phyloP scores from a whole-genome alignment of 352 stramenopile genomes.

The Globisporangium camurandrum region DNA sequence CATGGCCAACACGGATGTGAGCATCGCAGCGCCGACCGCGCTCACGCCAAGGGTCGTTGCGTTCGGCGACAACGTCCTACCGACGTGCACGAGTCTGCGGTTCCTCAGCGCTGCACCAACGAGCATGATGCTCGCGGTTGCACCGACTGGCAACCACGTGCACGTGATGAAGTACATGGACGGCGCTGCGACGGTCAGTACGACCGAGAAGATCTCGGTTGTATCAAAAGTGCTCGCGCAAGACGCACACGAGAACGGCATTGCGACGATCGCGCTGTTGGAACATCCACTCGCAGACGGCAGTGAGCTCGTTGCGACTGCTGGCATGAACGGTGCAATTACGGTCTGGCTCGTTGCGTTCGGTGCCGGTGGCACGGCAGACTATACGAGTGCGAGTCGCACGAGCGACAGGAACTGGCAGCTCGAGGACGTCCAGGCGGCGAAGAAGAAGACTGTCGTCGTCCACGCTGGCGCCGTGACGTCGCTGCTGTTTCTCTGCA shows the following conservation, averaged over 20 bases:
- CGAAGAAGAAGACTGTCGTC: constrained; percentile 62
- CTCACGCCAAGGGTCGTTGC: constrained; percentile 38
- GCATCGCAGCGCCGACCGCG: constrained; percentile 15
- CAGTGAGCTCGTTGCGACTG: constrained; percentile 56
- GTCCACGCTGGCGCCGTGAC: constrained; percentile 50
- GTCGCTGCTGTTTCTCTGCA: constrained; percentile 39
- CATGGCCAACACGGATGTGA: background rate
- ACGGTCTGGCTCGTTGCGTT: constrained; percentile 62
- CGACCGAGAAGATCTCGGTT: constrained; percentile 37
- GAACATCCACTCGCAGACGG: constrained; percentile 30
- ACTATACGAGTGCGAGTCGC: constrained; percentile 1
- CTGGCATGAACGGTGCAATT: constrained; percentile 48
- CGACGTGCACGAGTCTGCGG: constrained; percentile 25
- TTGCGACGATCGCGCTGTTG: constrained; percentile 42
- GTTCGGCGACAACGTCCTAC: constrained; percentile 31
- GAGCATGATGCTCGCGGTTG: constrained; percentile 40
- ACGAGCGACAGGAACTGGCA: constrained; percentile 16
- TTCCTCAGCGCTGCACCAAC: constrained; percentile 40
- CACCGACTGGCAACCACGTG: constrained; percentile 29
- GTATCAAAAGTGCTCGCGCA: constrained; percentile 44
- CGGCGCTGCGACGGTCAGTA: constrained; percentile 24
- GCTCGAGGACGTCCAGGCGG: constrained; percentile 53
- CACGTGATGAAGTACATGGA: constrained; percentile 50
- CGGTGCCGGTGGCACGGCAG: constrained; percentile 11
- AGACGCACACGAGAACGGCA: constrained; percentile 43